Evolutionary conservation across 345 rosid species (phyloP).

Genomic region (Eucalyptus pumila): DNA sequence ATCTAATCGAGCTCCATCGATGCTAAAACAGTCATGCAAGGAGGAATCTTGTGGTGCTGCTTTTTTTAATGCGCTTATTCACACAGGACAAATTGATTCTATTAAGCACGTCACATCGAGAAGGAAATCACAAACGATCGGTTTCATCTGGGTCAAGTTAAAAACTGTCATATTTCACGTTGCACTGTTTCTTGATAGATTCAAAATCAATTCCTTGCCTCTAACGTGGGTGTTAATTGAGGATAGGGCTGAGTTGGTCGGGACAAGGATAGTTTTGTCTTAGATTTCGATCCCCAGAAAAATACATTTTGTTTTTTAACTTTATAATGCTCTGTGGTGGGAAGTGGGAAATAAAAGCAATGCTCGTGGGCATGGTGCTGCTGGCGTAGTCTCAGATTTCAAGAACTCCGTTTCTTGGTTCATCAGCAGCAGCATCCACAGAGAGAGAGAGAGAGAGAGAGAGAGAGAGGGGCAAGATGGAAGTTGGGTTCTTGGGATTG

Average conservation of each 20-base stretch:
- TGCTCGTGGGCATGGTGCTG: not conserved
- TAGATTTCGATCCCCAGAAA: not conserved
- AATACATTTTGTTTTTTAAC: not conserved
- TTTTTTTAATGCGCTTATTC: not conserved
- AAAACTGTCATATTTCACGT: not conserved
- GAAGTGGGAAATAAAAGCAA: not conserved
- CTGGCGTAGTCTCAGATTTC: not conserved
- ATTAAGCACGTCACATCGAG: accelerated
- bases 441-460: not conserved
- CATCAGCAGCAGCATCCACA: not conserved
- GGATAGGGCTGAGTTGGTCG: not conserved
- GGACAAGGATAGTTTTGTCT: not conserved
- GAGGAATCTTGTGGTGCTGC: not conserved
- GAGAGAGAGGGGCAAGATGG: constrained; percentile 34
- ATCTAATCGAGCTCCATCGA: not conserved
- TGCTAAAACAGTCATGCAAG: accelerated
- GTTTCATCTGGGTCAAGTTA: accelerated
- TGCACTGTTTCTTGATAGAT: not conserved
- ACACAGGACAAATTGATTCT: not conserved
- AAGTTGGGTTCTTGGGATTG: constrained; percentile 82
- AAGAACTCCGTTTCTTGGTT: not conserved
- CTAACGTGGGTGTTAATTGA: not conserved
- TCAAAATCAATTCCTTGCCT: not conserved
- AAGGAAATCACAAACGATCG: not conserved
- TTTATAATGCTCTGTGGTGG: not conserved